phyloP scores from a whole-genome alignment of 345 rosid genomes.

The Aethionema arabicum region DNA sequence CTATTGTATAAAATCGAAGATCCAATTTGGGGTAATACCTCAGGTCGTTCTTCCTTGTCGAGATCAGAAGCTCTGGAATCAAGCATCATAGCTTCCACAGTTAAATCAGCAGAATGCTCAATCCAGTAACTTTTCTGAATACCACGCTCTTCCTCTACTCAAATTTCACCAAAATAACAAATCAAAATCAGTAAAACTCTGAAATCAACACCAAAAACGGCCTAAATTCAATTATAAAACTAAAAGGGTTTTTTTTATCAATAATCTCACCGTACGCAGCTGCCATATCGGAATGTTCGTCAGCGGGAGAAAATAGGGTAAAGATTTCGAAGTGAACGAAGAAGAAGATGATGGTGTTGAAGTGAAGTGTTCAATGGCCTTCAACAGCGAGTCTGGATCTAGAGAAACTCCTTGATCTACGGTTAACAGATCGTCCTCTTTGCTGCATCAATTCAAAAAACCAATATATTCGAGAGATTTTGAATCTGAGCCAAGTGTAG shows the following conservation, averaged over 20 bases:
- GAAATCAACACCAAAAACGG: neutral
- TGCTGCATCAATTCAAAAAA: constrained; percentile 55
- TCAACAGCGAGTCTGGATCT: constrained; percentile 76
- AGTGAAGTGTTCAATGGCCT: constrained; percentile 42
- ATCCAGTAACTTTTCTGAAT: constrained; percentile 84
- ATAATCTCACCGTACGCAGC: constrained; percentile 33
- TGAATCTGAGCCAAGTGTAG: neutral
- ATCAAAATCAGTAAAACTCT: neutral
- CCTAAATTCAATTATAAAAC: too few species aligned
- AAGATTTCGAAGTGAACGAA: neutral
- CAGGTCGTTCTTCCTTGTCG: constrained; percentile 96
- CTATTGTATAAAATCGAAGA: neutral
- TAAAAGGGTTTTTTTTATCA: neutral
- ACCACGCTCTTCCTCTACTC: constrained; percentile 66
- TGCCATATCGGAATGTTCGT: constrained; percentile 46
- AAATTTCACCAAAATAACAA: neutral
- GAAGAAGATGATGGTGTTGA: neutral
- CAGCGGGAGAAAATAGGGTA: neutral
- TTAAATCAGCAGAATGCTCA: constrained; percentile 68
- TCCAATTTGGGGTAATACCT: constrained; percentile 39
- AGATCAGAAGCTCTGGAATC: constrained; percentile 90
- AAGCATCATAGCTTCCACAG: constrained; percentile 95
- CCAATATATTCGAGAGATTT: neutral
- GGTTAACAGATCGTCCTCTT: constrained; percentile 56
- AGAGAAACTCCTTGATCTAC: constrained; percentile 87